Percentiles rank a stretch among this genome's conserved stretches.
Conservation (phyloP, 768 basidiomycete genomes). For the Russula ochroleuca region DNA sequence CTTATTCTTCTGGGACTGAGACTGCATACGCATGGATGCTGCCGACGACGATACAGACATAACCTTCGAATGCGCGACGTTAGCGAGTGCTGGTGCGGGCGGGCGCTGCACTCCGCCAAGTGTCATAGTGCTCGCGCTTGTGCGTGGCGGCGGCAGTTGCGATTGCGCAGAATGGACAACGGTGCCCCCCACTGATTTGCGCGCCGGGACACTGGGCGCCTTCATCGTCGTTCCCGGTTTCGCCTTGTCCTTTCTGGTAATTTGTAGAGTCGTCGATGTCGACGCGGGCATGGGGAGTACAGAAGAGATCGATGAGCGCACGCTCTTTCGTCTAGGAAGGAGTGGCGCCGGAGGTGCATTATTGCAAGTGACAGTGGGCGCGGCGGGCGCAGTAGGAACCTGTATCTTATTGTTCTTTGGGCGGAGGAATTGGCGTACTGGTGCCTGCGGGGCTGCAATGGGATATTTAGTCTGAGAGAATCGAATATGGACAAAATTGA, state of each 20-base stretch:
- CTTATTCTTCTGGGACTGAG: no score
- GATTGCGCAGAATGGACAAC: background rate
- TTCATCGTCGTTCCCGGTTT: background rate
- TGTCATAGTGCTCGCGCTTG: background rate
- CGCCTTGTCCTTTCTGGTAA: slow-evolving; percentile 8
- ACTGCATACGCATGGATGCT: background rate
- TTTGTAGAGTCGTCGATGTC: background rate
- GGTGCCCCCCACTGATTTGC: background rate
- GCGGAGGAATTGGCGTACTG: slow-evolving; percentile 10
- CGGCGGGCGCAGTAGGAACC: background rate
- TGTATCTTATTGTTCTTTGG: slow-evolving; percentile 4
- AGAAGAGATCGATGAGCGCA: slow-evolving; percentile 12
- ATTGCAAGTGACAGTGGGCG: background rate
- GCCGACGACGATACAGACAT: background rate
- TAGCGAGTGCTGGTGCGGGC: no score
- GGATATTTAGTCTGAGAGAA: background rate
- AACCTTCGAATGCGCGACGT: no score
- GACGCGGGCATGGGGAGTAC: slow-evolving; percentile 7
- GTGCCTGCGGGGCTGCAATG: slow-evolving; percentile 1
- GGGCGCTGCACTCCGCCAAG: slow-evolving; percentile 21
- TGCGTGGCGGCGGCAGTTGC: background rate
- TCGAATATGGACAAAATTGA: background rate
- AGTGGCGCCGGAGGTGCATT: background rate
- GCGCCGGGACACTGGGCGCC: background rate
- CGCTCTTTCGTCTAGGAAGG: background rate